Evolutionary conservation across 352 stramenopile species (phyloP), one percentile per base, ranked within the genome.

Genomic region (Globisporangium lucens): DNA sequence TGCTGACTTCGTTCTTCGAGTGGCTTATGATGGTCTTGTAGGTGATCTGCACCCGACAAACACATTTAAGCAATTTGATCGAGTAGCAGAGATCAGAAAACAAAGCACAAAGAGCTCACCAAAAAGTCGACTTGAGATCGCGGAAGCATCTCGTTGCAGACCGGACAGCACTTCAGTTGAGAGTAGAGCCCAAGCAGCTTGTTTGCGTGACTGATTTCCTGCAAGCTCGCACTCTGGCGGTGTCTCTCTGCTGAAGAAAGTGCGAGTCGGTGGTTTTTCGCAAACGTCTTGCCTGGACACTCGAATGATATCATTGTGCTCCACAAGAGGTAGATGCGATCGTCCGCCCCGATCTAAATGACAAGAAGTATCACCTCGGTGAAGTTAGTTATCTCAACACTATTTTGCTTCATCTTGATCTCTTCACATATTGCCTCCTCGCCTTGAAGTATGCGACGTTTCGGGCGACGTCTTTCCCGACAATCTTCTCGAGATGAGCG

Each of bases 381-480:
- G 9, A 41, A 10, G 35, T 62, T 51, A 30, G 57, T 43, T 60
- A 20, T 17, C 29, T 46, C 17, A 33, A 60, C 12, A 43, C 15
- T 49, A 15, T 5, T 22, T 43, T 43, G 13, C 41, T 22, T 22
- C 20, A 30, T 33, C 20, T 30, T 59, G 53, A n/a, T 6, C 33
- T 3, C 56, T 47, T n/a, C 33, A 3, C 9, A 47, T 4, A 47
- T 4, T 41, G 41, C 6, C n/a, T 9, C 7, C 33, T 56, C 65
- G 89, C 82, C 74, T 93, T 93, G 63, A 93, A 91, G 59, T 91
- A 90, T 35, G 67, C 75, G 9, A 89, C 78, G 30, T 85, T 70
- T 43, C 78, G 81, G 30, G 75, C 69, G 61, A 89, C 78, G 51
- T 88, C 74, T 58, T 89, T 86, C 9, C 81, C 78, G 15, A 91